Evolutionary conservation across 2,329 filamentous ascomycete genomes (phyloP).

Genomic region (Ceratocystis colombiana): DNA sequence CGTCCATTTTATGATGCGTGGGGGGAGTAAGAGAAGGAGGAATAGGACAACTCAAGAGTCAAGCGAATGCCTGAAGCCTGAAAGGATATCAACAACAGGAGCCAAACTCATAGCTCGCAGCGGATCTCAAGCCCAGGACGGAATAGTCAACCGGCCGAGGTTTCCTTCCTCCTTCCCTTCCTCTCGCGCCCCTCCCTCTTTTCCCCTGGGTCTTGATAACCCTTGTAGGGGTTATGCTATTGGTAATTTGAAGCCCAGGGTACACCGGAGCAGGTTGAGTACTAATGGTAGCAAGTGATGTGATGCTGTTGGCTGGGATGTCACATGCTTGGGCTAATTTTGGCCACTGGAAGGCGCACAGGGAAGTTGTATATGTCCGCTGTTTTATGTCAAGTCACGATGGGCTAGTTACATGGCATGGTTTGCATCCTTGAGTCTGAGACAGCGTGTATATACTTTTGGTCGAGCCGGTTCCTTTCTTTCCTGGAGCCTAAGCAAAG

Average conservation of each 20-base stretch:
- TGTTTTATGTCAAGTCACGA: constrained; percentile 1
- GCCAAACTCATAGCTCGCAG: neutral
- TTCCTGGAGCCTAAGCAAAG: too few relatives aligned
- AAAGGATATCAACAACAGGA: neutral
- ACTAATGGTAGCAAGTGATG: neutral
- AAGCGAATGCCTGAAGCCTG: constrained; percentile 7
- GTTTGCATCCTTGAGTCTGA: neutral
- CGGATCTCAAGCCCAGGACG: neutral
- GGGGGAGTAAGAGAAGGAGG: neutral
- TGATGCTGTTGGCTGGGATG: neutral
- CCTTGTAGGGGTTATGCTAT: neutral
- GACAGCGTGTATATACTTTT: neutral
- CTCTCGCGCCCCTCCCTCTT: too few relatives aligned
- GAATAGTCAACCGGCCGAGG: neutral
- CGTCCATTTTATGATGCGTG: neutral
- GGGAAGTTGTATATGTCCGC: neutral
- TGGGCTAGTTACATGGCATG: neutral
- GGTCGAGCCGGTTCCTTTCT: neutral
- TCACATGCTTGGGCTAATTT: constrained; percentile 5
- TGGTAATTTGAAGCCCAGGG: neutral
- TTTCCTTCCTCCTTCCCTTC: neutral
- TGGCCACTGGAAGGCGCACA: neutral
- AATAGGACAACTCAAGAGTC: neutral
- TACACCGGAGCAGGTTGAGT: neutral
- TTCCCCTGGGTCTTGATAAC: neutral